These are phyloP conservation scores for Gossypium laxum DNA, from an alignment of 441 rosid species.

Conservation along the genomic window DNA sequence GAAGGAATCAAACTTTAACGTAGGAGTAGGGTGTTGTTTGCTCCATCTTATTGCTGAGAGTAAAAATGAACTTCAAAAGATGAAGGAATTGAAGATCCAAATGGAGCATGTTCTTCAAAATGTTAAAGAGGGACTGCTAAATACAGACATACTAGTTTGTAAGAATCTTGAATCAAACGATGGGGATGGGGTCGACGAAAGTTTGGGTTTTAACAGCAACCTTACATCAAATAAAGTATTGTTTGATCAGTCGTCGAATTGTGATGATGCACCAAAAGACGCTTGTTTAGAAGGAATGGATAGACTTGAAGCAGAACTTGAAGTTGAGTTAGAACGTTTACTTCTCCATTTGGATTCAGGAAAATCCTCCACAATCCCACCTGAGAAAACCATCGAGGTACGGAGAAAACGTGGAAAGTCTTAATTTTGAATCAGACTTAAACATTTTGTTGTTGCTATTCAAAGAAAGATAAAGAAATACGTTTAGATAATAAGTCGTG, in stretches of 20 bases:
- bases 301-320: constrained; percentile 67
- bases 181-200: constrained; percentile 23
- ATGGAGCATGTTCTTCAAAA: constrained; percentile 42
- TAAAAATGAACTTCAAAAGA: constrained; percentile 54
- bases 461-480: neutral
- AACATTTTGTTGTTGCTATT: neutral
- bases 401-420: neutral
- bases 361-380: constrained; percentile 15
- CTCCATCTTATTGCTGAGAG: constrained; percentile 43
- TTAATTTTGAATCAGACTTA: neutral
- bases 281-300: constrained; percentile 38
- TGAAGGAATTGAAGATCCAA: constrained; percentile 40
- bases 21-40: constrained; percentile 50
- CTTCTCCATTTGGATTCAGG: constrained; percentile 45
- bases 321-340: constrained; percentile 53
- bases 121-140: constrained; percentile 23
- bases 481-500: neutral
- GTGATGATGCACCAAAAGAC: constrained; percentile 21
- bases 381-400: constrained; percentile 27
- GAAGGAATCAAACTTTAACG: constrained; percentile 30
- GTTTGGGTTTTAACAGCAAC: constrained; percentile 20
- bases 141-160: constrained; percentile 15
- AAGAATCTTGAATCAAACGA: constrained; percentile 17
- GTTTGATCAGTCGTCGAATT: constrained; percentile 27
- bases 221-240: constrained; percentile 19